Conservation (phyloP, 75 land plant genomes). For the Sequoia sempervirens region DNA sequence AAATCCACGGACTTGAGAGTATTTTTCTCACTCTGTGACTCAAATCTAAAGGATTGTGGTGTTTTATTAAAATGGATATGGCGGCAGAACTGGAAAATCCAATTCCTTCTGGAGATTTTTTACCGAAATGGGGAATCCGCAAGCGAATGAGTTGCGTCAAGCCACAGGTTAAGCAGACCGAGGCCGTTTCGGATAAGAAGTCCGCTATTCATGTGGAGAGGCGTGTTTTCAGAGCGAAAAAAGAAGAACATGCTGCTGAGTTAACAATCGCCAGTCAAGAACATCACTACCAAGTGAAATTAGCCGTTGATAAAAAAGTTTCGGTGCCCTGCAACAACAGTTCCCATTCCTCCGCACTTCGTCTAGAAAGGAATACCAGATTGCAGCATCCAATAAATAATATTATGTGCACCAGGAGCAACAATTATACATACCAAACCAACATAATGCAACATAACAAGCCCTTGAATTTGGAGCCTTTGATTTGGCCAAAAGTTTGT, state of each 20-base stretch:
- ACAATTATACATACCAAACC: background rate
- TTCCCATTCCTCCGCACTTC: background rate
- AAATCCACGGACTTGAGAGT: background rate
- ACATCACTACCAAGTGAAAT: background rate
- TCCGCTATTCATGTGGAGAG: slow-evolving; percentile 2
- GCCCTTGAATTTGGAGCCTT: background rate
- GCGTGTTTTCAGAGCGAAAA: slow-evolving; percentile 6
- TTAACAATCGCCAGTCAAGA: background rate
- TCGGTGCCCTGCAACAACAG: background rate
- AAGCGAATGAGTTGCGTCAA: slow-evolving; percentile 1
- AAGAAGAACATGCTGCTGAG: background rate
- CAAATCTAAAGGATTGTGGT: background rate
- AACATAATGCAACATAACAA: slow-evolving; percentile 4
- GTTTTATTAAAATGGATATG: background rate
- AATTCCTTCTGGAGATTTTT: background rate
- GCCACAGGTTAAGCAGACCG: background rate
- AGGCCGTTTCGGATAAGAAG: background rate
- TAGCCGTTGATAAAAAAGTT: background rate
- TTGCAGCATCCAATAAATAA: background rate
- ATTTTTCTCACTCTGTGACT: background rate
- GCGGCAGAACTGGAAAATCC: background rate
- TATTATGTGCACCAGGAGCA: background rate
- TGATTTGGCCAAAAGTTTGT: slow-evolving; percentile 58
- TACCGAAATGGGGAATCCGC: slow-evolving; percentile 7
- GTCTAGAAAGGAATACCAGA: background rate